These are phyloP conservation scores for Afroboletus lepidellus DNA, from an alignment of 1,284 basidiomycete species.

Conservation along the genomic window DNA sequence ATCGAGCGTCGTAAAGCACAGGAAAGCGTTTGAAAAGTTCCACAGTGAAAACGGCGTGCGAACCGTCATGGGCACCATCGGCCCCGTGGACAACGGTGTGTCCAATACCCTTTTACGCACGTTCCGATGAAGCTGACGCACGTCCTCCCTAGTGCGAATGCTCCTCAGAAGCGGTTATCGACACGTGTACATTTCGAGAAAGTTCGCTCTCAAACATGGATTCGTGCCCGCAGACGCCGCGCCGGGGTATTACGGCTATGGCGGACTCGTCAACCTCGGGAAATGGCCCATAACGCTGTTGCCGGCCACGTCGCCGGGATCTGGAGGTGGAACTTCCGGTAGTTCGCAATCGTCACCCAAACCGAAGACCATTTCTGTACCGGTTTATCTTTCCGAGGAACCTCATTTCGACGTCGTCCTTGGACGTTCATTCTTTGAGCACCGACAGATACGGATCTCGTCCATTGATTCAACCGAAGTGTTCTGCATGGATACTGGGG, in stretches of 20 bases:
- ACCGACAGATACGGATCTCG: constrained; percentile 80
- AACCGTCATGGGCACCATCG: constrained; percentile 89
- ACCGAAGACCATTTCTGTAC: constrained; percentile 34
- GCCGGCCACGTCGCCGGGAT: constrained; percentile 32
- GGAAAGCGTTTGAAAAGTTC: constrained; percentile 81
- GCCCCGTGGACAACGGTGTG: constrained; percentile 82
- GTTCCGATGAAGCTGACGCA: too few relatives aligned
- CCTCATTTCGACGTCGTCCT: constrained; percentile 96
- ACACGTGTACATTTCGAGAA: constrained; percentile 93
- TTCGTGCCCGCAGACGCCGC: constrained; percentile 87
- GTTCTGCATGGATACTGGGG: constrained; percentile 93
- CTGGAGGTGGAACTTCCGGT: constrained; percentile 11
- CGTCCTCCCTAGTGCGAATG: constrained; percentile 70
- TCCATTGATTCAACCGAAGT: constrained; percentile 87
- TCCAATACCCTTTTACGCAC: background rate
- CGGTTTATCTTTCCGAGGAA: constrained; percentile 88
- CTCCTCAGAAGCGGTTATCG: constrained; percentile 91
- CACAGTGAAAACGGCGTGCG: constrained; percentile 91
- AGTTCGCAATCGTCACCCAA: constrained; percentile 32
- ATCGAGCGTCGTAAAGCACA: constrained; percentile 55
- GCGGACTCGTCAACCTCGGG: constrained; percentile 80
- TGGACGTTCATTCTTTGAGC: constrained; percentile 92
- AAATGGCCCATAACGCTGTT: constrained; percentile 72
- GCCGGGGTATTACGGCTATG: constrained; percentile 83
- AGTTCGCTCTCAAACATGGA: constrained; percentile 86